phyloP scores from a whole-genome alignment of 176 grass and related monocot genomes.

The Musa acuminata region DNA sequence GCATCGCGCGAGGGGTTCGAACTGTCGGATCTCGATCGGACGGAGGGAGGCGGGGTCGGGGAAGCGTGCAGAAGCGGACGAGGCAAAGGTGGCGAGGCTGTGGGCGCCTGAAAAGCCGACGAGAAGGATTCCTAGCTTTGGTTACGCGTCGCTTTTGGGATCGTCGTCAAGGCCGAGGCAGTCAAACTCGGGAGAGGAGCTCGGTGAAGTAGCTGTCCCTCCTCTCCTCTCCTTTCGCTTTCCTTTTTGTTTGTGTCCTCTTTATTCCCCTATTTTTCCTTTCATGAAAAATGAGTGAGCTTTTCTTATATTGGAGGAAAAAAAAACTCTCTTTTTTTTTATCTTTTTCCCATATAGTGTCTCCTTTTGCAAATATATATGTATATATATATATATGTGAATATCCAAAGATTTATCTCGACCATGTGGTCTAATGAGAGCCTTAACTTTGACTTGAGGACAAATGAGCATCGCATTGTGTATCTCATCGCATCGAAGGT shows the following conservation, averaged over 20 bases:
- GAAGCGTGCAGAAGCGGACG: constrained; percentile 8
- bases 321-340: no score
- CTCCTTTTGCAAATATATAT: no score
- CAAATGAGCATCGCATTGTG: no score
- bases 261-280: not conserved
- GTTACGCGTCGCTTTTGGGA: not conserved
- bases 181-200: not conserved
- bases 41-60: not conserved
- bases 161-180: not conserved
- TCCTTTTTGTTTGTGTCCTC: not conserved
- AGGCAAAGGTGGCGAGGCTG: not conserved
- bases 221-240: not conserved
- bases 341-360: no score
- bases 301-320: no score
- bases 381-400: no score
- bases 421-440: no score
- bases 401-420: no score
- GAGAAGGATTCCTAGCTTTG: not conserved
- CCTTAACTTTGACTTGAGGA: no score
- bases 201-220: not conserved
- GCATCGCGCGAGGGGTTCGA: not conserved
- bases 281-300: no score
- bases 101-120: not conserved
- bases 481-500: no score
- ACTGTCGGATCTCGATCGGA: not conserved